Percentiles rank a stretch among this genome's conserved stretches.
phyloP scores from a whole-genome alignment of 306 rosid species.

The Cucurbita maxima region DNA sequence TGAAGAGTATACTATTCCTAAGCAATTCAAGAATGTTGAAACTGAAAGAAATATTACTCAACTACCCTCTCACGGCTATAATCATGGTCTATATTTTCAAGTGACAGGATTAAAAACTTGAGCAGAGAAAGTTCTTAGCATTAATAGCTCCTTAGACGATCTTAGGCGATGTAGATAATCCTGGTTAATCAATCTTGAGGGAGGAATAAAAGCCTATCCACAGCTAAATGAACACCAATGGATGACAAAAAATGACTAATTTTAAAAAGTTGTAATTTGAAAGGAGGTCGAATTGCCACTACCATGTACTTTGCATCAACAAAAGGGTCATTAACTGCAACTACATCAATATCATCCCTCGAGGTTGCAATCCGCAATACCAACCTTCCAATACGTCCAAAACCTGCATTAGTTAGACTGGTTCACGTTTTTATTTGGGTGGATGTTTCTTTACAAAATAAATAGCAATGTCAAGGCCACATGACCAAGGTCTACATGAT shows the following conservation, averaged over 20 bases:
- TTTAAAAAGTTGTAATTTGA: neutral
- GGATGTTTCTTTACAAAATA: neutral
- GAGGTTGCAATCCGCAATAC: constrained; percentile 69
- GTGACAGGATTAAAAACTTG: neutral
- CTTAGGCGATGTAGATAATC: too few relatives aligned
- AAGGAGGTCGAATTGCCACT: constrained; percentile 2
- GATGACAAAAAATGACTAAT: neutral
- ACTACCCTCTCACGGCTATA: neutral
- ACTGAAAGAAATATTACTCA: neutral
- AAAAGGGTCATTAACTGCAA: constrained; percentile 86
- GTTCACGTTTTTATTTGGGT: neutral
- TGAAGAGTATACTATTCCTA: neutral
- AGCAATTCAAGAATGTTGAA: neutral
- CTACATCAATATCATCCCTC: constrained; percentile 82
- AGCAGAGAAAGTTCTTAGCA: neutral
- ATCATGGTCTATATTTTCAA: neutral
- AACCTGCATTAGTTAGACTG: constrained; percentile 33
- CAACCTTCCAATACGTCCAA: constrained; percentile 98
- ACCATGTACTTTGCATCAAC: constrained; percentile 94
- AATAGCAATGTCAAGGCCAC: neutral
- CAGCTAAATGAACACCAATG: neutral
- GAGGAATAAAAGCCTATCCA: neutral
- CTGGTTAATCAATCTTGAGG: neutral
- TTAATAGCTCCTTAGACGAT: neutral
- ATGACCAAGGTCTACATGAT: neutral